Conservation (phyloP, 2,329 filamentous ascomycete species). For the Trichophyton schoenleinii region DNA sequence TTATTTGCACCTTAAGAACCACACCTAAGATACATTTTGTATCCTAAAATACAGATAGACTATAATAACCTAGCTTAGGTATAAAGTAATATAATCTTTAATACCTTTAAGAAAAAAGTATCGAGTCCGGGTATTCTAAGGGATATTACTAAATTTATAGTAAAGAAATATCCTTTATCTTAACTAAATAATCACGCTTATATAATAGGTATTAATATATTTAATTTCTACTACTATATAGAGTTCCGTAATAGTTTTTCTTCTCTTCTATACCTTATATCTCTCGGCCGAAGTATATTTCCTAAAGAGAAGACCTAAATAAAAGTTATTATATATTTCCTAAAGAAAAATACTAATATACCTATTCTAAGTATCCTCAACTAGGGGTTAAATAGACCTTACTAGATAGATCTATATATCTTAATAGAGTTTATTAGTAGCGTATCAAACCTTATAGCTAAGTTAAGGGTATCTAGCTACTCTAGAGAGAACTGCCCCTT, state of each 20-base stretch:
- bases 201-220: constrained; percentile 12
- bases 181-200: neutral
- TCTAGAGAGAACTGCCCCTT: constrained; percentile 18
- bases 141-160: neutral
- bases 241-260: constrained; percentile 11
- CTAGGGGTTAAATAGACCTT: constrained; percentile 15
- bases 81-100: neutral
- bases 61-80: constrained; percentile 3
- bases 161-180: neutral
- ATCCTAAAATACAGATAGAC: neutral
- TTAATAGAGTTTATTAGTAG: constrained; percentile 24
- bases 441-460: constrained; percentile 14
- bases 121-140: neutral
- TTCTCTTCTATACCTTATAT: constrained; percentile 16
- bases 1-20: too few species aligned
- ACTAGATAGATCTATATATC: constrained; percentile 23
- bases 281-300: constrained; percentile 15
- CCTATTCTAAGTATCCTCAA: constrained; percentile 13
- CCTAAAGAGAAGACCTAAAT: constrained; percentile 17
- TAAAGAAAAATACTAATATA: constrained; percentile 13
- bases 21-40: too few species aligned
- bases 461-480: constrained; percentile 19
- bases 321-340: constrained; percentile 15
- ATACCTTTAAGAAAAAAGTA: neutral
- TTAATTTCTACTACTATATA: constrained; percentile 17